phyloP scores from a whole-genome alignment of 2,329 filamentous ascomycete species.

The Cordyceps militaris region DNA sequence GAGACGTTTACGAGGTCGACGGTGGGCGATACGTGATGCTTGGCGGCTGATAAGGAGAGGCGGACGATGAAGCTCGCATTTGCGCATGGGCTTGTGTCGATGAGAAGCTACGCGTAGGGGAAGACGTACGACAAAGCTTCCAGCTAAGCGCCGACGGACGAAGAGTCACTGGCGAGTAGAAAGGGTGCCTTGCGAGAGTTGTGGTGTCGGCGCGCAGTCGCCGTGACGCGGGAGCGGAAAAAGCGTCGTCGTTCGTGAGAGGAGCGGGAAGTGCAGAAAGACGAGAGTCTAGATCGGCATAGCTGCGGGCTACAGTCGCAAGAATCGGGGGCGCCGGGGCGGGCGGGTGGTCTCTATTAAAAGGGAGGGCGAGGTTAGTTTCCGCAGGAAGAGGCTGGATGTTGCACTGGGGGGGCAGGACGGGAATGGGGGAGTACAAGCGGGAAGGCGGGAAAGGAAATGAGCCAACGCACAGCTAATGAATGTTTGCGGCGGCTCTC shows the following conservation, averaged over 20 bases:
- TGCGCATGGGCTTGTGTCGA: slow-evolving; percentile 30
- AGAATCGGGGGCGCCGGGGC: neutral
- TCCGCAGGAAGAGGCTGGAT: slow-evolving; percentile 4
- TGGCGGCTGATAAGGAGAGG: slow-evolving; percentile 27
- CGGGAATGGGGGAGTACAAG: neutral
- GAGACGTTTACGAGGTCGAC: slow-evolving; percentile 9
- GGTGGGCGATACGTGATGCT: slow-evolving; percentile 18
- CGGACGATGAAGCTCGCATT: slow-evolving; percentile 29
- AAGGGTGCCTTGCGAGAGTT: slow-evolving; percentile 6
- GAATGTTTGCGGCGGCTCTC: slow-evolving; percentile 3
- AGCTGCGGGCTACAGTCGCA: neutral
- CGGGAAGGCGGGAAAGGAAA: slow-evolving; percentile 2
- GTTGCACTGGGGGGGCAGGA: neutral
- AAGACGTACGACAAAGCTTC: slow-evolving; percentile 18
- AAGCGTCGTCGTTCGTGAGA: neutral
- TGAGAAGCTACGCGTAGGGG: slow-evolving; percentile 22
- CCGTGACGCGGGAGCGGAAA: neutral
- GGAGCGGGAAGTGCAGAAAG: slow-evolving; percentile 1
- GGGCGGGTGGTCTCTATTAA: neutral
- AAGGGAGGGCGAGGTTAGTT: slow-evolving; percentile 1
- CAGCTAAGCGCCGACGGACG: neutral
- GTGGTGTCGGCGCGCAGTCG: slow-evolving; percentile 4
- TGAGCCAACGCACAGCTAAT: slow-evolving; percentile 7
- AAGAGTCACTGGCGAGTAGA: neutral
- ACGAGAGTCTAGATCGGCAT: slow-evolving; percentile 1